phyloP scores from a whole-genome alignment of 192 early-diverging fungal genomes.

The Backusella luteola region DNA sequence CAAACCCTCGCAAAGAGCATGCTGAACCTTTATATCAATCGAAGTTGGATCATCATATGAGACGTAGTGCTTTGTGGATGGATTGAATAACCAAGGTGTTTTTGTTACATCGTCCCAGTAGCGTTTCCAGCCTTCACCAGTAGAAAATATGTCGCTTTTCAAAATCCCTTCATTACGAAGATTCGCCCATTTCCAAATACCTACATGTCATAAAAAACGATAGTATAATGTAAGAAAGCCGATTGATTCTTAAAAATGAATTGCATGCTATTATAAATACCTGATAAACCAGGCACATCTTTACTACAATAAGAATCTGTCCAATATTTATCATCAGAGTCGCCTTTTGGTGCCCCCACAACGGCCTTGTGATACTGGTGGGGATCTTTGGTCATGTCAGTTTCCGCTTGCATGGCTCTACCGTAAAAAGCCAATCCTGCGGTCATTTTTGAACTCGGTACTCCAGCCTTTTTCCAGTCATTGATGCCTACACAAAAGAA shows the following conservation, averaged over 20 bases:
- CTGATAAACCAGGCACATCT: constrained; percentile 42
- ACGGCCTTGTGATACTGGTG: constrained; percentile 39
- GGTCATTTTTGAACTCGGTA: constrained; percentile 56
- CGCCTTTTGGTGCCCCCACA: constrained; percentile 52
- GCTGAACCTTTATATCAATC: constrained; percentile 58
- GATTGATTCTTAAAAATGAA: constrained; percentile 21
- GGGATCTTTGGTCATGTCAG: constrained; percentile 30
- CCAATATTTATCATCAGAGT: constrained; percentile 55
- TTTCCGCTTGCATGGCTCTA: constrained; percentile 44
- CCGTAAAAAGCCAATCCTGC: constrained; percentile 66
- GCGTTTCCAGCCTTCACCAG: constrained; percentile 54
- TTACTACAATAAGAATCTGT: constrained; percentile 39
- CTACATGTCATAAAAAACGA: neutral
- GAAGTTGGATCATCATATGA: constrained; percentile 80
- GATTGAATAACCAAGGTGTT: constrained; percentile 58
- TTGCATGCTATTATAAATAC: constrained; percentile 21
- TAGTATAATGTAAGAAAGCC: neutral
- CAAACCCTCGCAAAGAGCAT: constrained; percentile 47
- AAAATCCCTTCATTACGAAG: constrained; percentile 56
- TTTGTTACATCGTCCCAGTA: constrained; percentile 52
- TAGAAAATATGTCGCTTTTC: constrained; percentile 27
- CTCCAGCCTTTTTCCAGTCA: constrained; percentile 56
- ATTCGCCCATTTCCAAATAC: constrained; percentile 63
- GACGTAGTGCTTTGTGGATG: constrained; percentile 60
- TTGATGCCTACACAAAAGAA: constrained; percentile 36